Evolutionary conservation across 805 yeast species (phyloP).

Genomic region (Sugiyamaella chiloensis): DNA sequence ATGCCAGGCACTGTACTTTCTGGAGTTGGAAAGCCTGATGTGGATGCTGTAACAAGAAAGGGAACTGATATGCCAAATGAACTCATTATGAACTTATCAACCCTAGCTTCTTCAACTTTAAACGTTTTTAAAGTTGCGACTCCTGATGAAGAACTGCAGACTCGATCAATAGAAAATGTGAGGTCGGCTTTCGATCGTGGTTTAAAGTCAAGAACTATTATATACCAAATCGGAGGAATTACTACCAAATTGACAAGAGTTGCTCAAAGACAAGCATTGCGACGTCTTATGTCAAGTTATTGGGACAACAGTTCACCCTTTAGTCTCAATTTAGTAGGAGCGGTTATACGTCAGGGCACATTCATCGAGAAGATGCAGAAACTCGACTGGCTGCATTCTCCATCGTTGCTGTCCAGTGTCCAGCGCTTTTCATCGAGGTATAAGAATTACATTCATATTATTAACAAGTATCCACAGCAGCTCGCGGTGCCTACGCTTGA

Average conservation of each 20-base stretch:
- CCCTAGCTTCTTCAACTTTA: not conserved
- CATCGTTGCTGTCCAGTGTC: conserved; percentile 16
- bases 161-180: not conserved
- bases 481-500: conserved; percentile 22
- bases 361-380: conserved; percentile 23
- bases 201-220: not conserved
- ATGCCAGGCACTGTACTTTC: conserved; percentile 11
- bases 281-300: conserved; percentile 16
- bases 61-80: not conserved
- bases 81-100: not conserved
- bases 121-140: too few relatives aligned
- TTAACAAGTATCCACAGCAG: conserved; percentile 9
- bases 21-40: conserved; percentile 2
- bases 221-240: not conserved
- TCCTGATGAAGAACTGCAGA: too few relatives aligned
- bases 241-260: not conserved
- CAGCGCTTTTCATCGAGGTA: conserved; percentile 14
- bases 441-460: conserved; percentile 13
- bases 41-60: not conserved
- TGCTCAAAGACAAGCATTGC: conserved; percentile 5
- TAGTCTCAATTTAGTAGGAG: conserved; percentile 18
- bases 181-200: not conserved
- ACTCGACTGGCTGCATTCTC: conserved; percentile 21
- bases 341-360: conserved; percentile 21
- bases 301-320: conserved; percentile 20